Conservation (phyloP, 441 rosid genomes). For the Aquilaria agallochum region DNA sequence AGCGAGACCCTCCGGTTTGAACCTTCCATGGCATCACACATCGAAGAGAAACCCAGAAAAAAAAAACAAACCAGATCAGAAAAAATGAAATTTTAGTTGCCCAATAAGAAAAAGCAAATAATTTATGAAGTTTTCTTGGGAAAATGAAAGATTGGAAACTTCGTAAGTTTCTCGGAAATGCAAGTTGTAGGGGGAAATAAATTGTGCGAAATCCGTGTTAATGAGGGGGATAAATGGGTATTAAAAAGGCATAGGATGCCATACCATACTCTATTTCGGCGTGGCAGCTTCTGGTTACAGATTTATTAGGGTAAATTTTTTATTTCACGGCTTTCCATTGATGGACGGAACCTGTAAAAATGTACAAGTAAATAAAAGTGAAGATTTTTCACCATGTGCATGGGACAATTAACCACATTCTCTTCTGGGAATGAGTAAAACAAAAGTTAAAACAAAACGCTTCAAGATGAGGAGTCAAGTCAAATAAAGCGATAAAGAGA, state of each 20-base stretch:
- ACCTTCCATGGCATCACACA: slow-evolving; percentile 23
- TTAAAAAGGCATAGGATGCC: slow-evolving; percentile 20
- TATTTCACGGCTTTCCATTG: not conserved
- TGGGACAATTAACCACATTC: too few species aligned
- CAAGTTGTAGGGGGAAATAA: not conserved
- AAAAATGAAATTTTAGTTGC: not conserved
- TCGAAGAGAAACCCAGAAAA: not conserved
- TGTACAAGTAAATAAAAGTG: too few species aligned
- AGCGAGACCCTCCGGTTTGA: slow-evolving; percentile 37
- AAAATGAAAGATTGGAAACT: slow-evolving; percentile 16
- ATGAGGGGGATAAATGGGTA: too few species aligned
- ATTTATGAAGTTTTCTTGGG: slow-evolving; percentile 16
- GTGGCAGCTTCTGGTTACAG: not conserved
- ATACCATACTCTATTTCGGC: slow-evolving; percentile 21
- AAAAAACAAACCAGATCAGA: not conserved
- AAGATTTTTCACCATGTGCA: too few species aligned
- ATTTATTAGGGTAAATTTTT: not conserved
- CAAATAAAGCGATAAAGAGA: not conserved
- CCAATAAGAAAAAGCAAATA: not conserved
- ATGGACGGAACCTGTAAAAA: not conserved
- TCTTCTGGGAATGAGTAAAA: not conserved
- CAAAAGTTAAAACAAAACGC: not conserved
- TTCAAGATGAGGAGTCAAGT: not conserved
- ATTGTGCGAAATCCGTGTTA: not conserved
- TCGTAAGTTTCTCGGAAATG: slow-evolving; percentile 15